Evolutionary conservation across 1,284 basidiomycete species (phyloP).

Genomic region (Sporisorium exsertum): DNA sequence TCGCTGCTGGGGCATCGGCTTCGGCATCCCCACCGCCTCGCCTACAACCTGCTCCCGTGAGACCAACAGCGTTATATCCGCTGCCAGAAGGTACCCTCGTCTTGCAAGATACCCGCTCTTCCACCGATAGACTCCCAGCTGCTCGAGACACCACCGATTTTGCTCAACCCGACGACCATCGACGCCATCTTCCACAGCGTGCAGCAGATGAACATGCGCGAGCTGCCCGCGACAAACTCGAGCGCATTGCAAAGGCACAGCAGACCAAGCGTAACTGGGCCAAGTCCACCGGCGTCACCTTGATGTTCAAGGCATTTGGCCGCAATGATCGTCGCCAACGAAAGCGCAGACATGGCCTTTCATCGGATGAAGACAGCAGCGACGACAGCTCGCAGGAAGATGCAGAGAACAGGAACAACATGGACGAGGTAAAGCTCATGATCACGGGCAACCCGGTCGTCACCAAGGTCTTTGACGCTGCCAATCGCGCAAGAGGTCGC

Average conservation of each 20-base stretch:
- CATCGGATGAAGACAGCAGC: constrained; percentile 33
- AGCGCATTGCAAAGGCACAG: constrained; percentile 46
- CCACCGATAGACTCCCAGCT: constrained; percentile 11
- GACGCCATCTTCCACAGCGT: constrained; percentile 15
- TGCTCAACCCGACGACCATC: neutral
- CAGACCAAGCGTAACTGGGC: constrained; percentile 40
- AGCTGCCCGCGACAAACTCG: constrained; percentile 45
- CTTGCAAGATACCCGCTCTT: constrained; percentile 39
- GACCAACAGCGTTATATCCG: constrained; percentile 39
- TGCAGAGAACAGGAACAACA: neutral
- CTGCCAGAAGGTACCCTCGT: constrained; percentile 31
- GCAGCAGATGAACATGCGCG: constrained; percentile 39
- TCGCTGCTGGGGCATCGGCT: neutral
- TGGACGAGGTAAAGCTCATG: constrained; percentile 54
- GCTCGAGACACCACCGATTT: neutral
- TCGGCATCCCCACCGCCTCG: constrained; percentile 9
- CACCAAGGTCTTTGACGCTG: constrained; percentile 30
- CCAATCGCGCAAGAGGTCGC: constrained; percentile 18
- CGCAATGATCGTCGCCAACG: constrained; percentile 29
- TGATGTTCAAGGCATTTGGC: constrained; percentile 21
- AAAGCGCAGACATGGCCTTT: constrained; percentile 27
- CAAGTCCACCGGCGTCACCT: constrained; percentile 36
- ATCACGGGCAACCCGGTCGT: constrained; percentile 56
- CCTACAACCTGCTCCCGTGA: constrained; percentile 7
- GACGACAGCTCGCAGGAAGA: constrained; percentile 8